Evolutionary conservation across 1,139 yeast species (phyloP), one percentile per base, ranked within the genome.

Genomic region (Taiozyma onychis): DNA sequence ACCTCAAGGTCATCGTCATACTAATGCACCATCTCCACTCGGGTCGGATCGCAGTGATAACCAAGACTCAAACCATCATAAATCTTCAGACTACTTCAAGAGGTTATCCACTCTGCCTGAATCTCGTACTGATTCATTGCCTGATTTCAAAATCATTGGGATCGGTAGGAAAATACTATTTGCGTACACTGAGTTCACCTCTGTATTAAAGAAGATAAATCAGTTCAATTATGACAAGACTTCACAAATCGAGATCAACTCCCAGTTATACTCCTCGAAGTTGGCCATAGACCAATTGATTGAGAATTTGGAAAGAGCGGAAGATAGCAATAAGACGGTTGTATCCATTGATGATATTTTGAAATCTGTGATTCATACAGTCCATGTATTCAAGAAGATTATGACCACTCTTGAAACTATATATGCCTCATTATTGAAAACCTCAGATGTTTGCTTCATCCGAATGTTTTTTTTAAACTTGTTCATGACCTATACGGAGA

Each of bases 401-500:
- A 74, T 82, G 66, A 63, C 67, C 14, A 63, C 77, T 14, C 64
- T 83, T 30, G 72, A 78, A 50, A 77, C 75, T 11, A 75, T 78
- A 58, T 73, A 78, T 48, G 59, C 68, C 1, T 59, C 72, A 0
- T 78, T 81, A 60, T 77, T 80, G 26, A 74, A 72, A 43, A 78
- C 76, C 47, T 79, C 81, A 43, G 95, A 87, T 63, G 74, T 84
- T 27, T 80, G 88, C 57, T 85, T 83, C 59, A 74, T 88, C 7
- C 73, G 97, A 56, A 77, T 88, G 76, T 75, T 88, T 43, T 81
- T 87, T 54, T 75, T 89, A 63, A 78, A 89, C 4, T 64, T 88
- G 13, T 81, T 78, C 63, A 89, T 95, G 16, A 78, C 95, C 2
- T 80, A 88, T 55, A 78, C 81, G 52, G 98, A 91, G 65, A 69